Conservation (phyloP, 371 early-diverging fungal genomes). For the Mucor circinelloides region DNA sequence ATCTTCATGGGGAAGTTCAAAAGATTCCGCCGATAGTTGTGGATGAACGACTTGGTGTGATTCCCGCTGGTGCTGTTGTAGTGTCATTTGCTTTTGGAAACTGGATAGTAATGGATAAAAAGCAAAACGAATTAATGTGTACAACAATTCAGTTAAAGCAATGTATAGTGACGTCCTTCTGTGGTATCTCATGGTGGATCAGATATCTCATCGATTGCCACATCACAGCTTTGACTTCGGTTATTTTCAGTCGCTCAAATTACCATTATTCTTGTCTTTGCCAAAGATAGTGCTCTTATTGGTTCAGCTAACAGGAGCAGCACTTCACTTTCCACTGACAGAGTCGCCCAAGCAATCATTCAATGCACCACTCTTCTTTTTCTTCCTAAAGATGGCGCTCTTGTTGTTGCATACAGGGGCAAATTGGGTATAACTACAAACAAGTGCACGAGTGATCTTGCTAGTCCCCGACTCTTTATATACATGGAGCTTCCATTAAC, state of each 20-base stretch:
- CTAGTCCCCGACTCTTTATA: too few relatives aligned
- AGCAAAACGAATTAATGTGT: not conserved
- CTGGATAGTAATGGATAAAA: not conserved
- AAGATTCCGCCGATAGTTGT: conserved; percentile 14
- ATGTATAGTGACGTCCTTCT: not conserved
- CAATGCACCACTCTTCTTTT: not conserved
- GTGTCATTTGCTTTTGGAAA: conserved; percentile 15
- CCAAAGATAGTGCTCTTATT: conserved; percentile 17
- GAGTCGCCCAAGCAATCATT: not conserved
- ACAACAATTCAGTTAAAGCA: not conserved
- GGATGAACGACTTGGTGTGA: conserved; percentile 16
- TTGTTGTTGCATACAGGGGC: not conserved
- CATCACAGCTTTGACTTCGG: too few relatives aligned
- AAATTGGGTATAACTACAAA: too few relatives aligned
- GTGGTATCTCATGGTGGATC: not conserved
- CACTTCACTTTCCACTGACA: not conserved
- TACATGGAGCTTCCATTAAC: too few relatives aligned
- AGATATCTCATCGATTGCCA: not conserved
- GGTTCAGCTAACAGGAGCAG: not conserved
- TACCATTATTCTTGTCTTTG: too few relatives aligned
- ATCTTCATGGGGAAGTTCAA: conserved; percentile 1
- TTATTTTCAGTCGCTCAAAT: too few relatives aligned
- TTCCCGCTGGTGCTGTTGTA: conserved; percentile 9
- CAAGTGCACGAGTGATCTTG: too few relatives aligned
- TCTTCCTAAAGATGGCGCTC: conserved; percentile 5